Base-by-base conservation (phyloP, 2,329 filamentous ascomycete genomes). In the Xylariaceae sp. region DNA sequence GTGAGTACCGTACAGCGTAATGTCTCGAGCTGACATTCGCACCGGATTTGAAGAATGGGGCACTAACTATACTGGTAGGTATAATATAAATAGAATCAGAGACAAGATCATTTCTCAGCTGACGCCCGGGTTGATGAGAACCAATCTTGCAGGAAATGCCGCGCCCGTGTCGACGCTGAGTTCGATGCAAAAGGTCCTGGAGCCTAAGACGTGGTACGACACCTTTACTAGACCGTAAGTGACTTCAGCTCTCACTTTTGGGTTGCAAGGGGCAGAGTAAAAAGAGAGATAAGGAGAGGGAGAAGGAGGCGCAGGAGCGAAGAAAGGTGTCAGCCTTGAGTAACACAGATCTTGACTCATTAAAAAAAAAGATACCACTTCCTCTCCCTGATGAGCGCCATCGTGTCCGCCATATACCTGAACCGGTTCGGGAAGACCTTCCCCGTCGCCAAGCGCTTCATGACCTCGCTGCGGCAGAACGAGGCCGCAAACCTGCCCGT, bases 381-480 rank as follows among this genome's bases (percentile, higher is more conserved):
- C 7, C 21, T 58, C 19, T 45, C 48, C 19, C 41, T 54, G 13
- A 9, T 62, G 2, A 36, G 35, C 3, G 51, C 35, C 9, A 44
- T 61, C 6, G n/a, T 63, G 5, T 60, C 64, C 4, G 64, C 59
- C 36, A 26, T 65, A 11, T 31, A 57, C 32, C 40, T 44, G 34
- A 65, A 60, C 36, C 51, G 53, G 30, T 46, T 55, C 4, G 44
- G 52, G n/a, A 56, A 57, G 31, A 53, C 59, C 3, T 54, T 52
- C 18, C 62, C 65, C 2, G 43, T 53, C 23, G 64, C 69, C 14
- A 52, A 50, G 27, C 48, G 45, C 26, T 69, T 64, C 50, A 60
- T 70, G 28, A 50, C 60, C 37, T 48, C 56, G 4, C 46, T 70
- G 3, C 66, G 52, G 7, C 35, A 59, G 27, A 50, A 57, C 27